Evolutionary conservation across 2,329 filamentous ascomycete genomes (phyloP), one percentile per base, ranked within the genome.

Genomic region (Neonectria neomacrospora): DNA sequence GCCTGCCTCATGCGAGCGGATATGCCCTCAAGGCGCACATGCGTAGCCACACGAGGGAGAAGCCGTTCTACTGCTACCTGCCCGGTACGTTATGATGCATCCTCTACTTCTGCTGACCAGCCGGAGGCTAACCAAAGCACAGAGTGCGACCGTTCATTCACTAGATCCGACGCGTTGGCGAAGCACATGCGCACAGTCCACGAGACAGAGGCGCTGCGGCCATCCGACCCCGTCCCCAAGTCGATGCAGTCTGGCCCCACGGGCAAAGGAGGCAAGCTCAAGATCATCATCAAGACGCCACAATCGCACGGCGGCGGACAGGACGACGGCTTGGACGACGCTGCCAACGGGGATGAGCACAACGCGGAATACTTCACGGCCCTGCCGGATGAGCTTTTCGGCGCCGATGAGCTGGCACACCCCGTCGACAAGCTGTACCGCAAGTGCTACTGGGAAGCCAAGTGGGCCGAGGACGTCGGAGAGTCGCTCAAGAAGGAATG

Each of bases 121-220:
- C 14, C 26, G 22, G 16, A 12, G 12, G 23, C 65, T 66, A 54
- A 71, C 39, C 7, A 26, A 76, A 64, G 73, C 50, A 42, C 72
- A 97, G 96, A 99, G 86, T 99, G 96, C 80, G 96, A 99, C 77
- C 91, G 95, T 65, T 94, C 94, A 32, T 99, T 99, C 73, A 99
- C 96, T 2, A 87, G 96, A 68, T 97, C 95, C 23, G 96, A 99
- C 74, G 96, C 96, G 12, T 85, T 99, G 0, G 94, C 95, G 2
- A 99, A 99, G 79, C 96, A 99, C 77, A 98, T 98, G 93, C 91
- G 96, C 71, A 98, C 96, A 16, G 94, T 99, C 39, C 96, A 99
- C 82, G 96, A 99, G 78, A 97, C 95, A 3, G 96, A 99, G 80
- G 92, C 93, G 16, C 85, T 97, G 22, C 90, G 93, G n/a, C 91